These are phyloP conservation scores for Neonectria faginata DNA, from an alignment of 2,329 filamentous ascomycete species.

Conservation along the genomic window DNA sequence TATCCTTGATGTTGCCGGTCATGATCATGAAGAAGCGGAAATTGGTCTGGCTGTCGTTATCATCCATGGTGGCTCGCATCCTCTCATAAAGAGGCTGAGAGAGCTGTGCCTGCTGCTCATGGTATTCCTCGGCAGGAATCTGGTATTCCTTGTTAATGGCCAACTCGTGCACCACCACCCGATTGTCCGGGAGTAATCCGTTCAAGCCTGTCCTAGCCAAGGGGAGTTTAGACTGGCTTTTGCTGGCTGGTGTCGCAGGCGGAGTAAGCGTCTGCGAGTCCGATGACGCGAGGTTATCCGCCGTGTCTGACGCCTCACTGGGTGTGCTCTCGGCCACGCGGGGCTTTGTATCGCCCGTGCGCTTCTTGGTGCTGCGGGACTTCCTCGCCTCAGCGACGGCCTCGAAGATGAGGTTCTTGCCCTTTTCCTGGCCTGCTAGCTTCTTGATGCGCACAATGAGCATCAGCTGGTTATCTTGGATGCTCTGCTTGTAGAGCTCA, in stretches of 20 bases:
- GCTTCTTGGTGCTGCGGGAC: conserved; percentile 72
- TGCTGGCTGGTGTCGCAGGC: conserved; percentile 61
- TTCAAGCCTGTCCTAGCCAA: conserved; percentile 56
- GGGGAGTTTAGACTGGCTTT: conserved; percentile 53
- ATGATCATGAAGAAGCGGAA: conserved; percentile 77
- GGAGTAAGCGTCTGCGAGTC: conserved; percentile 65
- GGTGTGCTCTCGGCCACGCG: conserved; percentile 67
- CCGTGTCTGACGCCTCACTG: conserved; percentile 53
- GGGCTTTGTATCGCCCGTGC: conserved; percentile 76
- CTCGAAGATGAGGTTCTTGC: conserved; percentile 78
- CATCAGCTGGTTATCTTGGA: conserved; percentile 83
- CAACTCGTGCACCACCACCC: conserved; percentile 81
- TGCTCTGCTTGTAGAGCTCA: conserved; percentile 82
- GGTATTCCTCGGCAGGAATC: conserved; percentile 71
- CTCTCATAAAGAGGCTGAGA: conserved; percentile 65
- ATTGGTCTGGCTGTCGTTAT: conserved; percentile 72
- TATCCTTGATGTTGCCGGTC: conserved; percentile 76
- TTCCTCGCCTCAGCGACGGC: conserved; percentile 79
- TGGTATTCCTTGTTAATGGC: conserved; percentile 83
- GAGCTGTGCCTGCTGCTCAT: conserved; percentile 65
- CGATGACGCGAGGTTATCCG: conserved; percentile 53
- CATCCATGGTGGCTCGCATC: conserved; percentile 73
- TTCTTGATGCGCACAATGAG: conserved; percentile 84
- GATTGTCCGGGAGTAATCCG: conserved; percentile 76
- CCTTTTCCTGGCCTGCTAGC: conserved; percentile 77